Evolutionary conservation across 1,139 yeast species (phyloP).

Genomic region (Yamadazyma membranifaciens): DNA sequence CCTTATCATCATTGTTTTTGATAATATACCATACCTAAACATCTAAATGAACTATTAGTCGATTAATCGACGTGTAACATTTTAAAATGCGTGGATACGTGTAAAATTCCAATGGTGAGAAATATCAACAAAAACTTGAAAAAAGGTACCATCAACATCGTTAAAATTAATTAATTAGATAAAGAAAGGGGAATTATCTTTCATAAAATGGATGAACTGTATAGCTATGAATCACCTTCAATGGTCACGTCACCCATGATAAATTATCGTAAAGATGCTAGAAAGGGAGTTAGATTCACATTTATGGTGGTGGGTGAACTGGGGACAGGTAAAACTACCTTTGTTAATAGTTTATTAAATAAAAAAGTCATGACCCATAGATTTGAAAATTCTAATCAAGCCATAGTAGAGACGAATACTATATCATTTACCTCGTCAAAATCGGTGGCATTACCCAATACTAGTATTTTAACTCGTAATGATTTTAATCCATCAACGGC

Average conservation of each 20-base stretch:
- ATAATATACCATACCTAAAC: too few species aligned
- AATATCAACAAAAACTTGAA: too few species aligned
- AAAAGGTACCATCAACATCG: not conserved
- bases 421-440: conserved; percentile 50
- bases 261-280: conserved; percentile 66
- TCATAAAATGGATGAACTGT: conserved; percentile 17
- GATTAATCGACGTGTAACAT: conserved; percentile 1
- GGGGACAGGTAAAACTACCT: conserved; percentile 87
- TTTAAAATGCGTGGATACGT: conserved; percentile 1
- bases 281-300: conserved; percentile 82
- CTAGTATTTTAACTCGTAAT: conserved; percentile 40
- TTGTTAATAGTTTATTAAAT: conserved; percentile 72
- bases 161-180: not conserved
- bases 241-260: conserved; percentile 44
- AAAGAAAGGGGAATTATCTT: not conserved
- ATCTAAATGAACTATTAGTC: not conserved
- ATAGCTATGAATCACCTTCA: conserved; percentile 35
- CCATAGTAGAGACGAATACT: conserved; percentile 43
- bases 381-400: conserved; percentile 35
- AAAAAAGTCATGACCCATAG: conserved; percentile 60
- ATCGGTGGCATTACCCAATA: conserved; percentile 51
- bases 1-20: too few species aligned
- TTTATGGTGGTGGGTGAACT: conserved; percentile 81
- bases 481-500: conserved; percentile 45
- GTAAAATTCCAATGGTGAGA: not conserved